Evolutionary conservation across 768 basidiomycete genomes (phyloP).

Genomic region (Hypsizygus marmoreus): DNA sequence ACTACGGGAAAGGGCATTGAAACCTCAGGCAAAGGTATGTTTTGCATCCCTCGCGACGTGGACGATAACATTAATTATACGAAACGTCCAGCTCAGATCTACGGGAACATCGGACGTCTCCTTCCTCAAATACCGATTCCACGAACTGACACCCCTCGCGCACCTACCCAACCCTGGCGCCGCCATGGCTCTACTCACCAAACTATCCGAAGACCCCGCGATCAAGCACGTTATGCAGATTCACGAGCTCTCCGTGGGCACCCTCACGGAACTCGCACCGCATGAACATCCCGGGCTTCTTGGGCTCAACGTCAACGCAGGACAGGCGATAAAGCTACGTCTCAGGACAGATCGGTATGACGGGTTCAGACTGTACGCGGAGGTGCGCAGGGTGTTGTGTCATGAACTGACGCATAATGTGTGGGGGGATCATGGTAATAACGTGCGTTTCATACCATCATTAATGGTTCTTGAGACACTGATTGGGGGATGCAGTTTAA

Average conservation of each 20-base stretch:
- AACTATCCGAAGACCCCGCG: conserved; percentile 69
- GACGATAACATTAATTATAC: background rate
- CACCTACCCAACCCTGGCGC: conserved; percentile 66
- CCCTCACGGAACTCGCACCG: conserved; percentile 77
- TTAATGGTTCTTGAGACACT: background rate
- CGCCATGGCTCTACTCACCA: conserved; percentile 55
- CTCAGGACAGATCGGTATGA: conserved; percentile 72
- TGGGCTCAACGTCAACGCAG: conserved; percentile 66
- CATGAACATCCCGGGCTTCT: conserved; percentile 72
- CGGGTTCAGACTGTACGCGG: conserved; percentile 67
- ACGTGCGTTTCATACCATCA: conserved; percentile 45
- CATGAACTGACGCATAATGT: conserved; percentile 81
- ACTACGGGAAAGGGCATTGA: conserved; percentile 57
- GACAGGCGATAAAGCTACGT: conserved; percentile 66
- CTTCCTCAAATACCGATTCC: conserved; percentile 58
- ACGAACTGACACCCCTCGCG: conserved; percentile 58
- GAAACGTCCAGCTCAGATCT: conserved; percentile 51
- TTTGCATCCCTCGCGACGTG: background rate
- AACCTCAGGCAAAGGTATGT: conserved; percentile 58
- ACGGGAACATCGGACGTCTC: conserved; percentile 44
- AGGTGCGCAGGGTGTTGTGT: conserved; percentile 68
- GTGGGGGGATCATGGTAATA: conserved; percentile 71
- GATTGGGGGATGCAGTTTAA: conserved; percentile 58
- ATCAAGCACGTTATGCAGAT: conserved; percentile 70
- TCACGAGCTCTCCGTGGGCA: conserved; percentile 67